Base-by-base conservation (phyloP, 2,329 filamentous ascomycete species). In the Aspergillus intermedius region DNA sequence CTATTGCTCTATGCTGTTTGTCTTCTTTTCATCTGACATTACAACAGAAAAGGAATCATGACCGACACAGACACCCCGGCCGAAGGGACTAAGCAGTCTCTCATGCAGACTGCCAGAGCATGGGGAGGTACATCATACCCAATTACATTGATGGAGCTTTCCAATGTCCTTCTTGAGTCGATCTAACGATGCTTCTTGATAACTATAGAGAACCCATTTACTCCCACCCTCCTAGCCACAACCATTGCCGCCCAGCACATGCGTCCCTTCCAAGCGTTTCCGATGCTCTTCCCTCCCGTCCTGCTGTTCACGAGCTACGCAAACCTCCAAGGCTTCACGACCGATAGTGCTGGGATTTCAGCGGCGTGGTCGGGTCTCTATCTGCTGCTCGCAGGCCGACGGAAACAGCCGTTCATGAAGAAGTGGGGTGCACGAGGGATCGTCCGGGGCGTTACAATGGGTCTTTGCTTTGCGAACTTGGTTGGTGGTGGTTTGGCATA, bases 341-440 rank as follows among this genome's bases (percentile, higher is more conserved):
- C 77, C 44, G 84, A 86, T 59, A 75, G 76, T 17, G 83, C 82
- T 0, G 83, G 83, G 5, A 73, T 84, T 4, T 81, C 77, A 15
- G 80, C 81, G 7, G 81, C 82, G 0, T 84, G 82, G 80, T 83
- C 79, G 28, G 81, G 80, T 0, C 60, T 85, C 37, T 86, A 86
- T 57, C 68, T 83, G n/a, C 62, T 86, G 13, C 65, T 87, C 10
- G 83, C 83, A 3, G 67, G 75, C 49, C 72, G 83, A 53, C 72
- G 83, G 56, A 79, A 75, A 48, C 66, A 73, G 51, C 63, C 60
- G 2, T 63, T 74, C 25, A 69, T 65, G 60, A 71, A 73, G 60
- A 75, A 73, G 58, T 74, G 70, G 56, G 67, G 68, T 44, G 64
- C 67, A 37, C 66, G 73, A 42, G 74, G 74, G 0, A 61, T 74